Evolutionary conservation across 176 grass and related monocot species (phyloP).

Genomic region (Bromus sterilis): DNA sequence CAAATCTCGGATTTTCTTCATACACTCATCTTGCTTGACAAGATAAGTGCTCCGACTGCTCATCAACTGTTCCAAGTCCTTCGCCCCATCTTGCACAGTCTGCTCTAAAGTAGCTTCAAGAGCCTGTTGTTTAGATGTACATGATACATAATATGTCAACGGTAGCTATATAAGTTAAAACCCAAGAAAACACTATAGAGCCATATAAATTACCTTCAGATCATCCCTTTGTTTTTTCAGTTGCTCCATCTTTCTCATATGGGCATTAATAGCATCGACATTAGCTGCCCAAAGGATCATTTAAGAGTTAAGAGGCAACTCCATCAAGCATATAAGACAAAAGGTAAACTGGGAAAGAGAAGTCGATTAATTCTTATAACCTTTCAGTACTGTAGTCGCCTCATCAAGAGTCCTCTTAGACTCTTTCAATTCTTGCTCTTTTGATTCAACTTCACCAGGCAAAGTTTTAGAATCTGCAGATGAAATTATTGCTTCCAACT

Average conservation of each 20-base stretch:
- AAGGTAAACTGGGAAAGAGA: not conserved
- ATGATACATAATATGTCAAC: slow-evolving; percentile 8
- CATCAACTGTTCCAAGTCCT: slow-evolving; percentile 87
- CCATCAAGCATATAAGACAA: not conserved
- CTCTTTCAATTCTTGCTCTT: slow-evolving; percentile 67
- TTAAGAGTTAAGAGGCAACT: not conserved
- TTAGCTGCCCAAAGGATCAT: slow-evolving; percentile 36
- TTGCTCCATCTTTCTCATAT: slow-evolving; percentile 56
- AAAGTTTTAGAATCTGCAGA: slow-evolving; percentile 81
- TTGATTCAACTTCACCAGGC: slow-evolving; percentile 54
- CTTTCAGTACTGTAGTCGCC: slow-evolving; percentile 67
- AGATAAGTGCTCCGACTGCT: slow-evolving; percentile 66
- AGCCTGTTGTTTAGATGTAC: slow-evolving; percentile 39
- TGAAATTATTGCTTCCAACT: slow-evolving; percentile 85
- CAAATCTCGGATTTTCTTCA: slow-evolving; percentile 95
- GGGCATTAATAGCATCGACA: slow-evolving; percentile 58
- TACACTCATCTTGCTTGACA: slow-evolving; percentile 88
- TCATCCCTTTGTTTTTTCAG: slow-evolving; percentile 70
- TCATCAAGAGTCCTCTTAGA: slow-evolving; percentile 75
- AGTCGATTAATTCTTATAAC: slow-evolving; percentile 19
- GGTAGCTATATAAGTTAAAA: not conserved
- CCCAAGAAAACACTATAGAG: not conserved
- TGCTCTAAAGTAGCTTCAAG: slow-evolving; percentile 73
- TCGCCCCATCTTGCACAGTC: slow-evolving; percentile 67
- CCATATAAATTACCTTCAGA: slow-evolving; percentile 51